phyloP scores from a whole-genome alignment of 495 filamentous ascomycete species.

The Umbilicaria muhlenbergii region DNA sequence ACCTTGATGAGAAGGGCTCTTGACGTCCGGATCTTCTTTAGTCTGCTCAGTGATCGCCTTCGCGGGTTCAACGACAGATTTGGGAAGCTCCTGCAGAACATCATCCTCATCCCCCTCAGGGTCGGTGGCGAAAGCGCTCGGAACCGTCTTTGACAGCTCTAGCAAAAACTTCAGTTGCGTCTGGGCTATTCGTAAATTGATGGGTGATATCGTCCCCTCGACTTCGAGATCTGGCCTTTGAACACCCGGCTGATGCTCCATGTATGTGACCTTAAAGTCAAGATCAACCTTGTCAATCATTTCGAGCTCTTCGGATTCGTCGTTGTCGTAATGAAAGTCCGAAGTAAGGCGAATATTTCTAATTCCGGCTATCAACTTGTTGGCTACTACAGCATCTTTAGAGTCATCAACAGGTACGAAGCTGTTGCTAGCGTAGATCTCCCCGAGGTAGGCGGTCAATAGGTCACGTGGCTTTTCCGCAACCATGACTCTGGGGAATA shows the following conservation, averaged over 20 bases:
- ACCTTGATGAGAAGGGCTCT: constrained; percentile 36
- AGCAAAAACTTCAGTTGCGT: constrained; percentile 80
- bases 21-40: constrained; percentile 20
- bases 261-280: constrained; percentile 76
- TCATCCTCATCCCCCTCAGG: constrained; percentile 48
- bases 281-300: constrained; percentile 94
- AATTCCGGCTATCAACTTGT: constrained; percentile 82
- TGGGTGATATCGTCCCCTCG: constrained; percentile 75
- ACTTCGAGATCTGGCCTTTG: constrained; percentile 86
- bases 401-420: constrained; percentile 71
- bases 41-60: constrained; percentile 22
- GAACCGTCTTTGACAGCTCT: constrained; percentile 70
- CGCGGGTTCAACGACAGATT: constrained; percentile 35
- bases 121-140: constrained; percentile 71
- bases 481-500: constrained; percentile 64
- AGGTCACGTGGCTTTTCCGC: constrained; percentile 56
- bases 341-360: constrained; percentile 84
- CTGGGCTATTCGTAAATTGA: constrained; percentile 80
- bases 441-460: constrained; percentile 83
- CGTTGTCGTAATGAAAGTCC: constrained; percentile 64
- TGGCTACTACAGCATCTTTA: constrained; percentile 55
- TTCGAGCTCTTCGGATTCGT: constrained; percentile 68
- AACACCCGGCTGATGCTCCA: constrained; percentile 62
- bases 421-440: constrained; percentile 90
- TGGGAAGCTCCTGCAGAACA: constrained; percentile 47